Evolutionary conservation across 2,329 filamentous ascomycete genomes (phyloP).

Genomic region (Paramyrothecium roridum): DNA sequence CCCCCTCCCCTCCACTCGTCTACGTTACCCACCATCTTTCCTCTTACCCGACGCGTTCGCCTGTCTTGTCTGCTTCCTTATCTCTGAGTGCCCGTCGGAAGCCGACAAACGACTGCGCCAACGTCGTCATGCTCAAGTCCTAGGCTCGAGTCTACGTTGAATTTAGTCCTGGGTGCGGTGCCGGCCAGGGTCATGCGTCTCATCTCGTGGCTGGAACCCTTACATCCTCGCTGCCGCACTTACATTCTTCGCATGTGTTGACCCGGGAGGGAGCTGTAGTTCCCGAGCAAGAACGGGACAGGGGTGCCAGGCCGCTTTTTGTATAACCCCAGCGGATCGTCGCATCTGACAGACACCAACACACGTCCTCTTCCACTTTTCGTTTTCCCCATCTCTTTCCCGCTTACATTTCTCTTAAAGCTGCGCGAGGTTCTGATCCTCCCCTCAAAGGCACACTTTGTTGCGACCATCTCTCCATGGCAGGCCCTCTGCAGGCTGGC

Average conservation of each 20-base stretch:
- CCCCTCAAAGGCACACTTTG: not conserved
- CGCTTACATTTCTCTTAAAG: not conserved
- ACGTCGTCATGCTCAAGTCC: conserved; percentile 2
- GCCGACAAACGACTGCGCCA: not conserved
- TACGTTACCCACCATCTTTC: too few species aligned
- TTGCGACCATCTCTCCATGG: conserved; percentile 12
- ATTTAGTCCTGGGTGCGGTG: not conserved
- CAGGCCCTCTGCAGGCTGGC: conserved; percentile 22
- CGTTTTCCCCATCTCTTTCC: not conserved
- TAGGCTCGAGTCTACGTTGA: not conserved
- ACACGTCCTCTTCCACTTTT: not conserved
- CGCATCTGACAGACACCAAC: not conserved
- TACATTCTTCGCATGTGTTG: not conserved
- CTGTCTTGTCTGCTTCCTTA: conserved; percentile 3
- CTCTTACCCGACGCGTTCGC: conserved; percentile 11
- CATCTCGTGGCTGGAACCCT: not conserved
- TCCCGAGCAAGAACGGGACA: not conserved
- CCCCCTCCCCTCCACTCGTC: too few species aligned
- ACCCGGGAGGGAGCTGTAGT: not conserved
- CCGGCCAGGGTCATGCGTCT: not conserved
- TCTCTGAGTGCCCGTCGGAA: not conserved
- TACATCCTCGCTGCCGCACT: not conserved
- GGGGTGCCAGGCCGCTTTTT: not conserved
- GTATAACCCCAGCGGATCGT: not conserved
- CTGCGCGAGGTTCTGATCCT: not conserved